Evolutionary conservation across 2,329 filamentous ascomycete species (phyloP).

Genomic region (Cryphonectria naterciae): DNA sequence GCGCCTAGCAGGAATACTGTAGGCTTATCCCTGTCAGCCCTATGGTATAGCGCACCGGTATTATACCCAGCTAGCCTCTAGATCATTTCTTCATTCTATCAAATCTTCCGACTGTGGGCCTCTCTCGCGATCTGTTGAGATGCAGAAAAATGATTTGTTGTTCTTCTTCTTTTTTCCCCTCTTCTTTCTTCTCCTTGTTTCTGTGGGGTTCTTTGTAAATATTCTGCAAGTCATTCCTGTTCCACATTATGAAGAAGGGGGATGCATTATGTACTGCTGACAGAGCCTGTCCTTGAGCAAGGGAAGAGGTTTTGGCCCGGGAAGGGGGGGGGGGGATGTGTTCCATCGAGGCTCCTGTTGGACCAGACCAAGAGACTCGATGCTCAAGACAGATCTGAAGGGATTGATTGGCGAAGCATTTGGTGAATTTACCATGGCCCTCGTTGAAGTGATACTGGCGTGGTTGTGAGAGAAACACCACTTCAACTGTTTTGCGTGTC

Average conservation of each 20-base stretch:
- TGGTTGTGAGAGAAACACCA: not conserved
- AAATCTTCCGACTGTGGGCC: too few relatives aligned
- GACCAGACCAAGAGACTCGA: not conserved
- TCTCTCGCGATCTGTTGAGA: not conserved
- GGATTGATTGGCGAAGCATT: not conserved
- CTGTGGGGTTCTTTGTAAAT: too few relatives aligned
- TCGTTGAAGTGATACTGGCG: not conserved
- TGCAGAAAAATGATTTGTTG: not conserved
- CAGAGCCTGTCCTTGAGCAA: too few relatives aligned
- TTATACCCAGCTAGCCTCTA: constrained; percentile 5
- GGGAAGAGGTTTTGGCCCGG: too few relatives aligned
- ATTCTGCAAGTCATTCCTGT: not conserved
- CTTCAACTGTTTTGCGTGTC: not conserved
- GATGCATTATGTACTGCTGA: too few relatives aligned
- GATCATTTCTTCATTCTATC: not conserved
- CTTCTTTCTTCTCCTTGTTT: not conserved
- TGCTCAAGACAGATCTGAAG: not conserved
- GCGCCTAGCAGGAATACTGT: not conserved
- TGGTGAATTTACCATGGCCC: not conserved
- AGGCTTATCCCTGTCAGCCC: constrained; percentile 16
- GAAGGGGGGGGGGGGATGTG: too few relatives aligned
- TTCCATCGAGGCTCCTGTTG: not conserved
- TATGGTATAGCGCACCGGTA: constrained; percentile 16
- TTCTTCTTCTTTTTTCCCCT: not conserved
- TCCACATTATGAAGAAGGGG: too few relatives aligned